Evolutionary conservation across 2,329 filamentous ascomycete species (phyloP).

Genomic region (Pseudogymnoascus sp.): DNA sequence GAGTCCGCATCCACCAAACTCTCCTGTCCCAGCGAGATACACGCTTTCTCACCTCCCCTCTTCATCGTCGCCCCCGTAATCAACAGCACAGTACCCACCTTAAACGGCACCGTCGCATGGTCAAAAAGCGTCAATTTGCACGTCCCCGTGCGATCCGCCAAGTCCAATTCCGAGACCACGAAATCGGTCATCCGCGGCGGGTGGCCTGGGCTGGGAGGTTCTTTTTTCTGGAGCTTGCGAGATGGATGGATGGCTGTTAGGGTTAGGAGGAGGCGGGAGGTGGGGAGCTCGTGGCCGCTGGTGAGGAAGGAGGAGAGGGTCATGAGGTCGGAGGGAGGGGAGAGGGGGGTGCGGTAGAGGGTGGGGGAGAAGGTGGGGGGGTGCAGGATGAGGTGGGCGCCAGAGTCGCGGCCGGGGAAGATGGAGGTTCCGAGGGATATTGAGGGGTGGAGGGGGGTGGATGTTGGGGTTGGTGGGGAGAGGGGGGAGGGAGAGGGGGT

Average conservation of each 20-base stretch:
- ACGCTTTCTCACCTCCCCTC: conserved; percentile 14
- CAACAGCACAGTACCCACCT: neutral
- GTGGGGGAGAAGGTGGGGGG: conserved; percentile 36
- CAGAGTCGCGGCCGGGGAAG: conserved; percentile 46
- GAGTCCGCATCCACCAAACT: conserved; percentile 50
- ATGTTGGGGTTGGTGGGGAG: conserved; percentile 36
- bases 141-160: neutral
- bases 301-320: conserved; percentile 40
- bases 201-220: neutral
- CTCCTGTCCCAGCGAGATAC: conserved; percentile 29
- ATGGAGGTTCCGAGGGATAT: conserved; percentile 46
- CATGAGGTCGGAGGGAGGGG: conserved; percentile 27
- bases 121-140: neutral
- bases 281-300: conserved; percentile 42
- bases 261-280: neutral
- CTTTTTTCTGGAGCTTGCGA: neutral
- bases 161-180: neutral
- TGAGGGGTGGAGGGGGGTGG: conserved; percentile 24
- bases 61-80: neutral
- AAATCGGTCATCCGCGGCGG: neutral
- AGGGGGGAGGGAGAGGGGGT: conserved; percentile 36
- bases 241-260: neutral
- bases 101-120: neutral
- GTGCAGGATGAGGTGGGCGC: conserved; percentile 46
- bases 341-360: conserved; percentile 39